Evolutionary conservation across 371 early-diverging fungal species (phyloP).

Genomic region (Mucor plumbeus): DNA sequence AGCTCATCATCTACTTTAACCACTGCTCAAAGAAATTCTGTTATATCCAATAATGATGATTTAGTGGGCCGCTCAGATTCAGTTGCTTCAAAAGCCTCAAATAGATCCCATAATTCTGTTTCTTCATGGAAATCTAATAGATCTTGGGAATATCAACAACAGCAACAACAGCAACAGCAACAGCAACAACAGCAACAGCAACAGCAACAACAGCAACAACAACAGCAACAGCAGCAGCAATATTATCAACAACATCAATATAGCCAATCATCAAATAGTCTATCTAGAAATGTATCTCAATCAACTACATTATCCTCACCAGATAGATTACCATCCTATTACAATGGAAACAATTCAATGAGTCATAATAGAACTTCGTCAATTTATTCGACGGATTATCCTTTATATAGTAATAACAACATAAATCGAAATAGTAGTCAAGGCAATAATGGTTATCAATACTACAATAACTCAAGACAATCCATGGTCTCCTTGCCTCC

Average conservation of each 20-base stretch:
- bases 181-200: not conserved
- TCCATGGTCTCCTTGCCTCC: slow-evolving; percentile 12
- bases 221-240: not conserved
- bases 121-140: slow-evolving; percentile 39
- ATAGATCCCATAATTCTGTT: slow-evolving; percentile 36
- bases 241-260: slow-evolving; percentile 7
- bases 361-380: not conserved
- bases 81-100: slow-evolving; percentile 14
- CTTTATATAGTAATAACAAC: not conserved
- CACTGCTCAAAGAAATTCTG: slow-evolving; percentile 2
- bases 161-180: not conserved
- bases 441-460: not conserved
- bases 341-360: slow-evolving; percentile 2
- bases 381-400: slow-evolving; percentile 2
- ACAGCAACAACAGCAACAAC: not conserved
- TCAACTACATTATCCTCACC: slow-evolving; percentile 30
- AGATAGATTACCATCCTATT: slow-evolving; percentile 21
- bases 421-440: slow-evolving; percentile 4
- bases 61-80: slow-evolving; percentile 40
- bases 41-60: slow-evolving; percentile 11
- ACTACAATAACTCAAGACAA: not conserved
- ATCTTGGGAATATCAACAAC: slow-evolving; percentile 24
- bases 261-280: slow-evolving; percentile 31
- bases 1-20: slow-evolving; percentile 10
- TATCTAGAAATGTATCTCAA: slow-evolving; percentile 35